These are phyloP conservation scores for Isabelozyma pseudorhagii DNA, from an alignment of 805 yeast species.

Conservation along the genomic window DNA sequence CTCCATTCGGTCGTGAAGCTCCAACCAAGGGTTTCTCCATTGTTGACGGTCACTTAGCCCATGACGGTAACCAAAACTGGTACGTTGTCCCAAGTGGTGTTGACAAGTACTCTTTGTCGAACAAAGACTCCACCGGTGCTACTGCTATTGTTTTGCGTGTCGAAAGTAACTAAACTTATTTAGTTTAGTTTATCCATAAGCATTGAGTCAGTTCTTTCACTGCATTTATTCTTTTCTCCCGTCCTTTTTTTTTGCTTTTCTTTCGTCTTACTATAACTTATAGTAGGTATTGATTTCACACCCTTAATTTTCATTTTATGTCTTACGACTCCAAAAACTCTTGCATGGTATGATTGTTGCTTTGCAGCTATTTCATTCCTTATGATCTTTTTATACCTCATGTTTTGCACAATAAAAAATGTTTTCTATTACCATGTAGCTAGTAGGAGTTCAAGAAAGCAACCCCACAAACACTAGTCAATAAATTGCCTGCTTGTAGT, in stretches of 20 bases:
- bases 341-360: background rate
- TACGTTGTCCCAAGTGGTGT: slow-evolving; percentile 34
- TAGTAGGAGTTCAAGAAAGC: no score
- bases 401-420: background rate
- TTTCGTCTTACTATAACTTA: background rate
- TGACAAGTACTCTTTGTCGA: slow-evolving; percentile 20
- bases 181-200: background rate
- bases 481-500: no score
- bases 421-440: background rate
- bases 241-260: background rate
- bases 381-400: background rate
- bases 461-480: no score
- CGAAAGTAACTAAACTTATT: background rate
- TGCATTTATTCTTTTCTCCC: background rate
- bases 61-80: slow-evolving; percentile 31
- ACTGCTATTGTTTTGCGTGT: slow-evolving; percentile 22
- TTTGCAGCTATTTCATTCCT: background rate
- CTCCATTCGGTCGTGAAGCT: slow-evolving; percentile 27
- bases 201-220: background rate
- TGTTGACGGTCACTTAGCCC: slow-evolving; percentile 31
- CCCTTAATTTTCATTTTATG: no score
- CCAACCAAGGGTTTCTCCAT: slow-evolving; percentile 41
- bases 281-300: background rate
- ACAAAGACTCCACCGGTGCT: slow-evolving; percentile 26
- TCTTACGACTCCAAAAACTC: background rate